These are phyloP conservation scores for Plasmodium vivax DNA, from an alignment of 169 alveolate species.

Conservation along the genomic window DNA sequence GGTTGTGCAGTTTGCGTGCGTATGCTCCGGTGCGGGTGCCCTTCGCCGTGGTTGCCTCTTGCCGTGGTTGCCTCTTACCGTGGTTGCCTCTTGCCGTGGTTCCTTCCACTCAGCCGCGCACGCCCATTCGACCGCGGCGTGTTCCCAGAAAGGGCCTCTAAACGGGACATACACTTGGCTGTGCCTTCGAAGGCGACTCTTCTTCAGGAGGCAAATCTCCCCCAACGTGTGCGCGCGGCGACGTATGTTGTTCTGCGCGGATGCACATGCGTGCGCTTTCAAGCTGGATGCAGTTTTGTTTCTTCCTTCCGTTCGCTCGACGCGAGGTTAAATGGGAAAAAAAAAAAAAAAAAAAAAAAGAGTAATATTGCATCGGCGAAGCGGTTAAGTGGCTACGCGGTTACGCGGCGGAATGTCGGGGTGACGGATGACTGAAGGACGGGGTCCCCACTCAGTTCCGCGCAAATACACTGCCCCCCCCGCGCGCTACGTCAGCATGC, in stretches of 20 bases:
- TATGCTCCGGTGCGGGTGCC: neutral
- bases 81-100: neutral
- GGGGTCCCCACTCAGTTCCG: neutral
- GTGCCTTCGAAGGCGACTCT: neutral
- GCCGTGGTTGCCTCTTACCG: neutral
- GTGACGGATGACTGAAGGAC: neutral
- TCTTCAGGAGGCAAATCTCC: neutral
- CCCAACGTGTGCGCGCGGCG: neutral
- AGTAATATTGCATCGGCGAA: neutral
- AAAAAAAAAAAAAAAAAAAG: neutral
- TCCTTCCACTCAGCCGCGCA: neutral
- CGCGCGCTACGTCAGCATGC: neutral
- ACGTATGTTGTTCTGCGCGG: neutral
- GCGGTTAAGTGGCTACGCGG: neutral
- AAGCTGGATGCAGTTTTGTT: neutral
- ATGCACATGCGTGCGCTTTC: constrained; percentile 5
- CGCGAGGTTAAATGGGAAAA: neutral
- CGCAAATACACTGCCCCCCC: neutral
- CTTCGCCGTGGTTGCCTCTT: neutral
- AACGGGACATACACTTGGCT: too few relatives aligned
- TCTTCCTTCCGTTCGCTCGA: neutral
- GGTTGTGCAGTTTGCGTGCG: neutral
- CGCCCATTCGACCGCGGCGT: neutral
- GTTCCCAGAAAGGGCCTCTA: neutral
- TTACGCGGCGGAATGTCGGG: neutral